phyloP scores from a whole-genome alignment of 2,329 filamentous ascomycete genomes.

The Claviceps purpurea region DNA sequence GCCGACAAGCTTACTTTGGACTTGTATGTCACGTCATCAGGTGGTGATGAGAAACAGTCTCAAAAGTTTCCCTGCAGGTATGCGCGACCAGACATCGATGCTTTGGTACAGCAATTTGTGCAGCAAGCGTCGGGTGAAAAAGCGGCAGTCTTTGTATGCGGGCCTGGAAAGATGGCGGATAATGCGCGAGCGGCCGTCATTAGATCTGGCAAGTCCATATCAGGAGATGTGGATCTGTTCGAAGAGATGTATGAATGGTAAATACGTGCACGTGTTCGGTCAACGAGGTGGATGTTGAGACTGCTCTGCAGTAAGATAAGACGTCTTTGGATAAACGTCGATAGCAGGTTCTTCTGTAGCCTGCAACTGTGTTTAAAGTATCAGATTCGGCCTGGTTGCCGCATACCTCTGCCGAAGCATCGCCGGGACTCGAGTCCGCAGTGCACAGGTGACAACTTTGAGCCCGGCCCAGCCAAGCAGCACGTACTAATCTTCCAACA shows the following conservation, averaged over 20 bases:
- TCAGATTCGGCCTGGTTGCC: too few species aligned
- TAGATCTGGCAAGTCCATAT: background rate
- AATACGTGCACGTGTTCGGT: background rate
- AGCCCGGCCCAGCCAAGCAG: too few species aligned
- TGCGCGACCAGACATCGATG: background rate
- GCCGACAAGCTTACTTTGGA: background rate
- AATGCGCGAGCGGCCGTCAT: conserved; percentile 18
- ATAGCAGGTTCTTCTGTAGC: too few species aligned
- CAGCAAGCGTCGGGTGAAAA: conserved; percentile 7
- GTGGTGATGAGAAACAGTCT: background rate
- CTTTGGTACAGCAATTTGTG: background rate
- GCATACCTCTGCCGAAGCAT: too few species aligned
- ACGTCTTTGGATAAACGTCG: background rate
- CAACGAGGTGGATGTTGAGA: background rate
- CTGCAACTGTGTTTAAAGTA: too few species aligned
- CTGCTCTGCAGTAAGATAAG: background rate
- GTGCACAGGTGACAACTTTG: too few species aligned
- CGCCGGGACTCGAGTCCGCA: too few species aligned
- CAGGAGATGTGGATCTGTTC: background rate
- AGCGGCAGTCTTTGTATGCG: conserved; percentile 23
- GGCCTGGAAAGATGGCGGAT: conserved; percentile 23
- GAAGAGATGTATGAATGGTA: background rate
- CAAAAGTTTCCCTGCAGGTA: background rate
- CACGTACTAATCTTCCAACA: too few species aligned
- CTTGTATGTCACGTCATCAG: background rate